Evolutionary conservation across 768 basidiomycete species (phyloP).

Genomic region (Phaffia australis): DNA sequence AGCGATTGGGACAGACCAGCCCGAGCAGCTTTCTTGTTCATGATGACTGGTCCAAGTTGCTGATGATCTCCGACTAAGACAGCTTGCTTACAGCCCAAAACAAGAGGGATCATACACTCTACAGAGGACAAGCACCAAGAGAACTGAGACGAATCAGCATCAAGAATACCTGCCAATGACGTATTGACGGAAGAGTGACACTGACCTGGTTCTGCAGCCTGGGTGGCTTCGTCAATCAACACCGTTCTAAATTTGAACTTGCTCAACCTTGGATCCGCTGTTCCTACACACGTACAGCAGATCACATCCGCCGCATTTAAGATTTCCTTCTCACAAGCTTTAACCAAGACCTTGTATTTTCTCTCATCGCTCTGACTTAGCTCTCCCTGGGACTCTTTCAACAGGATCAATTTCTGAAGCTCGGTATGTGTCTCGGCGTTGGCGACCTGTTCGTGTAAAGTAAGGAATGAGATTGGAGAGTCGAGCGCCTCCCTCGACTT

Average conservation of each 20-base stretch:
- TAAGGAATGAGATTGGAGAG: constrained; percentile 86
- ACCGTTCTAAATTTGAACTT: constrained; percentile 99
- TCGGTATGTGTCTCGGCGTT: constrained; percentile 94
- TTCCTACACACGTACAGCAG: constrained; percentile 95
- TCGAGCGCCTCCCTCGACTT: constrained; percentile 97
- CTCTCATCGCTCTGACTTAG: constrained; percentile 91
- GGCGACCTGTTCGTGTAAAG: constrained; percentile 92
- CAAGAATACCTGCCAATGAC: background rate
- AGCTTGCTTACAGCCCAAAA: constrained; percentile 95
- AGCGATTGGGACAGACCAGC: constrained; percentile 96
- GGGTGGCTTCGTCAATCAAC: constrained; percentile 95
- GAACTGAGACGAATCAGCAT: background rate
- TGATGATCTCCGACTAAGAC: constrained; percentile 94
- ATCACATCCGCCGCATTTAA: constrained; percentile 90
- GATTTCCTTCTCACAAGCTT: constrained; percentile 97
- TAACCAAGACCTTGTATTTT: constrained; percentile 91
- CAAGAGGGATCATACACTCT: constrained; percentile 99
- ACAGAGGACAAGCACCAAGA: constrained; percentile 22
- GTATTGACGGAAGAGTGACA: constrained; percentile 9
- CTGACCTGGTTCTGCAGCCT: constrained; percentile 89
- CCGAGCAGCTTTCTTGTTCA: constrained; percentile 99
- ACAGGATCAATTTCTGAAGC: constrained; percentile 91
- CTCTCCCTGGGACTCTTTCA: constrained; percentile 97
- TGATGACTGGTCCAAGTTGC: constrained; percentile 97
- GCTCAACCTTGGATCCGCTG: constrained; percentile 87